Percentiles rank a stretch among this genome's conserved stretches.
Conservation (phyloP, 2,329 filamentous ascomycete species). For the Sarocladiaceae sp. region DNA sequence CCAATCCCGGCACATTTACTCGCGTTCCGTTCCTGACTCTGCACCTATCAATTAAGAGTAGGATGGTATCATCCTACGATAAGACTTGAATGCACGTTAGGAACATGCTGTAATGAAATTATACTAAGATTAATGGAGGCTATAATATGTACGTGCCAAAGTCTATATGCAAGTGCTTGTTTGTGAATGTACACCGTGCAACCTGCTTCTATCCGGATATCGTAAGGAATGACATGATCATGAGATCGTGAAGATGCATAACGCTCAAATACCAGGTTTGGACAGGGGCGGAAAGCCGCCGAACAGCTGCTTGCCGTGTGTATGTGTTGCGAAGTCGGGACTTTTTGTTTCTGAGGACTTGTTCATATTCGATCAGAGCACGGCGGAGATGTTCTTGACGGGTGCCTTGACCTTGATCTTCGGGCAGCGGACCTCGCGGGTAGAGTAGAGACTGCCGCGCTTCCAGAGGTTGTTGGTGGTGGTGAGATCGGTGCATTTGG, state of each 20-base stretch:
- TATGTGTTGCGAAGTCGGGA: background rate
- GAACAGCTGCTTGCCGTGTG: background rate
- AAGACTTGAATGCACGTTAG: too few relatives aligned
- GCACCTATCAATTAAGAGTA: too few relatives aligned
- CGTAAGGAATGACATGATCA: background rate
- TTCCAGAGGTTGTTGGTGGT: conserved; percentile 25
- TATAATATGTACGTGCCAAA: too few relatives aligned
- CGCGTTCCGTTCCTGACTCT: too few relatives aligned
- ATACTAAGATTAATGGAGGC: too few relatives aligned
- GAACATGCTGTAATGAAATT: too few relatives aligned
- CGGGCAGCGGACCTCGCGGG: conserved; percentile 22
- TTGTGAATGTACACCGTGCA: background rate
- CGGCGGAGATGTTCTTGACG: conserved; percentile 20
- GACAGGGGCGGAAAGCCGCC: background rate
- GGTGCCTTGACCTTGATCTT: conserved; percentile 19
- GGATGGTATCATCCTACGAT: too few relatives aligned
- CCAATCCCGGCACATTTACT: too few relatives aligned
- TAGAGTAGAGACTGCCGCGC: conserved; percentile 26
- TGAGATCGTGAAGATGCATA: background rate
- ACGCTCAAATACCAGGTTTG: background rate
- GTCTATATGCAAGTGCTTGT: background rate
- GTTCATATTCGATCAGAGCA: conserved; percentile 9
- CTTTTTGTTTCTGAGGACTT: background rate
- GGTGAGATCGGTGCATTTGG: conserved; percentile 20
- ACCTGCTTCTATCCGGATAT: background rate